phyloP scores from a whole-genome alignment of 73 alveolate species.

The Effrenium voratum region DNA sequence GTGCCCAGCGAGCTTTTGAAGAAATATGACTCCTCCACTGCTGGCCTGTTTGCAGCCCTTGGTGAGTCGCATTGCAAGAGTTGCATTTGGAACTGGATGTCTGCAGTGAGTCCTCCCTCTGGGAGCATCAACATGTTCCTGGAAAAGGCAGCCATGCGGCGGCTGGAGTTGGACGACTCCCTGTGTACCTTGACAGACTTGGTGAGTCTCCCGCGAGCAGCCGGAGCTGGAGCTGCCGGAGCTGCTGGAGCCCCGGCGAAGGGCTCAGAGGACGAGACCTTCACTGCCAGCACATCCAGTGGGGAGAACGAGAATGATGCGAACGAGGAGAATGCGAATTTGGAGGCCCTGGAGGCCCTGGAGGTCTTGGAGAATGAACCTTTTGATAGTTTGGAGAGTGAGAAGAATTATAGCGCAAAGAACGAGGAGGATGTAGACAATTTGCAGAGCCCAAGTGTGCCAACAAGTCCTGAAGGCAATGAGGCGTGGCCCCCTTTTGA shows the following conservation, averaged over 20 bases:
- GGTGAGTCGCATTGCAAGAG: neutral
- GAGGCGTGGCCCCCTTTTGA: constrained; percentile 32
- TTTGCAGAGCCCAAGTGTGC: neutral
- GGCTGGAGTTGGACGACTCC: neutral
- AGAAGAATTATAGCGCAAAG: neutral
- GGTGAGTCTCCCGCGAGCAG: neutral
- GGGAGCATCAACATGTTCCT: neutral
- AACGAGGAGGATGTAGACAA: neutral
- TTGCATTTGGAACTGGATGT: constrained; percentile 48
- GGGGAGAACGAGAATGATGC: neutral
- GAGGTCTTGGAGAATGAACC: too few species aligned
- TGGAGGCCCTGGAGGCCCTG: too few species aligned
- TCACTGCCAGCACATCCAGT: neutral
- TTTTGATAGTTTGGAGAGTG: too few species aligned
- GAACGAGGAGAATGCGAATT: neutral
- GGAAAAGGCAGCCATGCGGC: constrained; percentile 50
- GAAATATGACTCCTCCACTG: constrained; percentile 64
- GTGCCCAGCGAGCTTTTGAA: constrained; percentile 2
- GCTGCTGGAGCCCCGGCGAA: neutral
- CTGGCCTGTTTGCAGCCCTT: constrained; percentile 13
- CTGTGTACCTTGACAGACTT: neutral
- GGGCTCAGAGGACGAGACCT: neutral
- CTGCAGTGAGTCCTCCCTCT: constrained; percentile 16
- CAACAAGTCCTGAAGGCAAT: neutral
- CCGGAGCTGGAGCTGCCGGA: neutral